Conservation (phyloP, 345 rosid genomes). For the Linum usitatissimum region DNA sequence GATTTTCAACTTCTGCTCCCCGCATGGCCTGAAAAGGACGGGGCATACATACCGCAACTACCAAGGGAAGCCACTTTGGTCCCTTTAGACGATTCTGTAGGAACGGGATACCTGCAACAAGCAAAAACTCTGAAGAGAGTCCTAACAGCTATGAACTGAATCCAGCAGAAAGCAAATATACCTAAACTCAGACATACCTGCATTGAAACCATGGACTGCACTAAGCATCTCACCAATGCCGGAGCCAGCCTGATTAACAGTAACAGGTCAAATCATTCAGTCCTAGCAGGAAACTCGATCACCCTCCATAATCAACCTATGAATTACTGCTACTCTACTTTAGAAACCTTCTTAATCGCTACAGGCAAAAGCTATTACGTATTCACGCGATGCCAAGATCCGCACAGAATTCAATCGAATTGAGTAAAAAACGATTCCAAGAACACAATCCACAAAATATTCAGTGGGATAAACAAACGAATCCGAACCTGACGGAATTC, state of each 20-base stretch:
- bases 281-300: not conserved
- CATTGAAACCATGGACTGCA: conserved; percentile 72
- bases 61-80: conserved; percentile 79
- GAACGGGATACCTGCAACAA: conserved; percentile 59
- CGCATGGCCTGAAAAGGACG: not conserved
- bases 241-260: conserved; percentile 57
- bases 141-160: conserved; percentile 4
- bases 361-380: not conserved
- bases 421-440: not conserved
- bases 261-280: not conserved
- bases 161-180: not conserved
- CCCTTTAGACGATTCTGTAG: conserved; percentile 63
- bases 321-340: not conserved
- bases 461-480: not conserved
- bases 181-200: conserved; percentile 28
- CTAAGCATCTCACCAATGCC: conserved; percentile 87
- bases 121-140: conserved; percentile 6
- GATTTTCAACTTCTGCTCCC: not conserved
- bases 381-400: not conserved
- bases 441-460: not conserved
- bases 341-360: not conserved
- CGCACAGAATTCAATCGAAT: not conserved
- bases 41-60: conserved; percentile 42
- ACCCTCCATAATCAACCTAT: too few species aligned
- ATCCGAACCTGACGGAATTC: not conserved